phyloP scores from a whole-genome alignment of 2,329 filamentous ascomycete species.

The Pseudogymnoascus pannorum region DNA sequence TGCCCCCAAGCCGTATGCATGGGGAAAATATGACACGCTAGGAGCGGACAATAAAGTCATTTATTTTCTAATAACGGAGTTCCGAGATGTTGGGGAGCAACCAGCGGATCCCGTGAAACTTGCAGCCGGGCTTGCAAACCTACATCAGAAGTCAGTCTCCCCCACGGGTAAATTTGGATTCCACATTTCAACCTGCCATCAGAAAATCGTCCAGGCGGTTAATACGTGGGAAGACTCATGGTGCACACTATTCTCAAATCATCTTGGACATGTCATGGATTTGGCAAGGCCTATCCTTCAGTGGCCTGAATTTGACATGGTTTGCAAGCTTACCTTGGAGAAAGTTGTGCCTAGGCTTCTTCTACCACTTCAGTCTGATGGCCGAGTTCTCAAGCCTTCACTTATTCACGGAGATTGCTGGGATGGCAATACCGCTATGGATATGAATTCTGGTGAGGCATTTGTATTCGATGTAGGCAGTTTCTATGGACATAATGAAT shows the following conservation, averaged over 20 bases:
- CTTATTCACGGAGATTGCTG: slow-evolving; percentile 17
- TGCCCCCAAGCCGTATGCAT: slow-evolving; percentile 15
- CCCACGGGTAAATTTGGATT: slow-evolving; percentile 27
- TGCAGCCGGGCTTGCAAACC: slow-evolving; percentile 18
- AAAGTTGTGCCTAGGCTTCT: slow-evolving; percentile 12
- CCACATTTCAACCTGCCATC: slow-evolving; percentile 24
- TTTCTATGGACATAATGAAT: slow-evolving; percentile 17
- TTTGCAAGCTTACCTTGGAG: slow-evolving; percentile 4
- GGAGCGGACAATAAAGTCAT: neutral
- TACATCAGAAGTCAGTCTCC: slow-evolving; percentile 21
- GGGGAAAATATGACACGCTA: slow-evolving; percentile 14
- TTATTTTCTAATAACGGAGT: slow-evolving; percentile 26
- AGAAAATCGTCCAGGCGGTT: slow-evolving; percentile 20
- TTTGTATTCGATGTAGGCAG: slow-evolving; percentile 13
- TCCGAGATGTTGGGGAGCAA: slow-evolving; percentile 22
- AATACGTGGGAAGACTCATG: neutral
- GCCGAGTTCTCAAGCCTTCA: slow-evolving; percentile 13
- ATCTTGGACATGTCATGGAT: neutral
- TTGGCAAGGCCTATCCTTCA: neutral
- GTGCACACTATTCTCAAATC: neutral
- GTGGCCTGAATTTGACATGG: slow-evolving; percentile 20
- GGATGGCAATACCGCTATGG: slow-evolving; percentile 14
- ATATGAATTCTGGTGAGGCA: slow-evolving; percentile 11
- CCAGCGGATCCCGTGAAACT: slow-evolving; percentile 21
- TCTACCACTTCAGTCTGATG: slow-evolving; percentile 10